Evolutionary conservation across 2,329 filamentous ascomycete genomes (phyloP).

Genomic region (Apiospora rasikravindrae): DNA sequence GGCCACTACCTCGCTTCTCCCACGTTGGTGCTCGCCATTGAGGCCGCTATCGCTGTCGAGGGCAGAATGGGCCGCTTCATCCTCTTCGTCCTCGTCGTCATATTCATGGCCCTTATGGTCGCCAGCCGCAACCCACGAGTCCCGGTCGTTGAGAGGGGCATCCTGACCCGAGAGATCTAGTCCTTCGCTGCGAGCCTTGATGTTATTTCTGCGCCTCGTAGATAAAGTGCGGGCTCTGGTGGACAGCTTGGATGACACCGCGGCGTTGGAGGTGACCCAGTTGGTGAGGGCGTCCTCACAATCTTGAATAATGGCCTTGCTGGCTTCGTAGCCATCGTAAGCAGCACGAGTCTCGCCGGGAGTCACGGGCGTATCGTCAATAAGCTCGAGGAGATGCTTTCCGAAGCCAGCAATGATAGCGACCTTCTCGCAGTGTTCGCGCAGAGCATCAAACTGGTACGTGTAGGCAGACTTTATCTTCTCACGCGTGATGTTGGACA

Average conservation of each 20-base stretch:
- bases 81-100: constrained; percentile 69
- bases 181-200: constrained; percentile 69
- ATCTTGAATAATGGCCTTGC: constrained; percentile 98
- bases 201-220: constrained; percentile 78
- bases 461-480: constrained; percentile 98
- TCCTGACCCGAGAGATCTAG: constrained; percentile 86
- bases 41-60: constrained; percentile 58
- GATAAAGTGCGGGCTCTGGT: constrained; percentile 86
- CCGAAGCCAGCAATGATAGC: constrained; percentile 97
- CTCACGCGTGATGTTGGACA: constrained; percentile 99
- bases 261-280: constrained; percentile 91
- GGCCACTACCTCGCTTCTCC: constrained; percentile 56
- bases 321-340: constrained; percentile 97
- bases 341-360: constrained; percentile 94
- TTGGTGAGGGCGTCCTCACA: constrained; percentile 97
- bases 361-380: constrained; percentile 96
- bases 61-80: constrained; percentile 61
- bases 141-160: constrained; percentile 74
- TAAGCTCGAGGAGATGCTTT: constrained; percentile 95
- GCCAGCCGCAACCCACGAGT: constrained; percentile 83
- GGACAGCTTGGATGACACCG: constrained; percentile 85
- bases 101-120: constrained; percentile 63
- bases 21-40: constrained; percentile 62
- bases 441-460: constrained; percentile 97
- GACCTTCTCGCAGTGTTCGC: constrained; percentile 97